Evolutionary conservation across 139 green algal species (phyloP), one percentile per base, ranked within the genome.

Genomic region (Raphidocelis subcapitata): DNA sequence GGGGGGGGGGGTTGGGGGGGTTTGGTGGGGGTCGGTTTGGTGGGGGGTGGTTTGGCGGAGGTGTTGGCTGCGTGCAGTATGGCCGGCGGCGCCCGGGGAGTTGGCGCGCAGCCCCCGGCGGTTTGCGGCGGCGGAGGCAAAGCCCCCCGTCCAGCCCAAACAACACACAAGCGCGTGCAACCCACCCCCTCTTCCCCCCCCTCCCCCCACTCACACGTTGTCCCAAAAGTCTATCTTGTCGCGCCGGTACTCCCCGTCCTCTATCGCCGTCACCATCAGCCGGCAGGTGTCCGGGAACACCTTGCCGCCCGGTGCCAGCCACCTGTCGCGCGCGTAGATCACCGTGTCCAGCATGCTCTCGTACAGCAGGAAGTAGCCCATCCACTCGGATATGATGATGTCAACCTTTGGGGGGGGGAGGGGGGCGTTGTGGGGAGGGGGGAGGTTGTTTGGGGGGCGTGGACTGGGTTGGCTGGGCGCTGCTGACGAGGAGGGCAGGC

Each of bases 181-280:
- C n/a, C n/a, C n/a, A n/a, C n/a, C n/a, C n/a, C n/a, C n/a, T n/a
- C n/a, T n/a, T n/a, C n/a, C n/a, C n/a, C n/a, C n/a, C 18, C 59
- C 59, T 4, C 15, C 59, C 24, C 21, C 8, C 69, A 65, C 72
- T 77, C 72, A 77, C 64, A 97, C 92, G 65, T 95, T 91, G 52
- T 93, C 74, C 92, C 92, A 97, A 71, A 94, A 96, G 71, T 96
- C 85, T 51, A 97, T 95, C 85, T 97, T 97, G 59, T 97, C 92
- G n/a, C 84, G 52, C 75, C 82, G 68, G 87, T 98, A 98, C 33
- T 98, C 89, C 0, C 78, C 93, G 69, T 98, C 93, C 75, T 98
- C 92, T 62, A 98, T 97, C 32, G 77, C 90, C 35, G 79, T 66
- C 55, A 97, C 28, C 51, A 76, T 72, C 67, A 97, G 65, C 0